These are phyloP conservation scores for Raffaelea deltoideospora DNA, from an alignment of 2,329 filamentous ascomycete genomes.

Conservation along the genomic window DNA sequence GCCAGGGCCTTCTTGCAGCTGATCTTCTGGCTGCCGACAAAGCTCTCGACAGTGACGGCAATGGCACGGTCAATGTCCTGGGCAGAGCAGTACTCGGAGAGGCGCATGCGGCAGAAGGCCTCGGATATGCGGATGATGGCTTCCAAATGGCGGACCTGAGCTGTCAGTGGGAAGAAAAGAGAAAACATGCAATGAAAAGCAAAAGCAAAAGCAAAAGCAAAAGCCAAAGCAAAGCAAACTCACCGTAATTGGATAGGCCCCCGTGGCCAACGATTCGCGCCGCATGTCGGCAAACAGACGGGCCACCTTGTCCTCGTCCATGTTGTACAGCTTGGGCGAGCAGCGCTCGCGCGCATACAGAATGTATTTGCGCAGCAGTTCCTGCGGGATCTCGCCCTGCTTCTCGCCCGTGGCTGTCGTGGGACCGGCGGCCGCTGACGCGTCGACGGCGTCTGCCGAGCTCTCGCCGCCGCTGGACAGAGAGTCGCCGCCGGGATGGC, in stretches of 20 bases:
- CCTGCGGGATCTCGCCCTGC: constrained; percentile 67
- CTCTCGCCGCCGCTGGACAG: constrained; percentile 20
- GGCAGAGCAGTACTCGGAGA: constrained; percentile 86
- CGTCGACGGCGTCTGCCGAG: neutral
- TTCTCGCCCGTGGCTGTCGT: constrained; percentile 15
- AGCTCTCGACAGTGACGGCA: constrained; percentile 89
- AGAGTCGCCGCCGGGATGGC: constrained; percentile 49
- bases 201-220: neutral
- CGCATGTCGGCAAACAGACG: constrained; percentile 93
- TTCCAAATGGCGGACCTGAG: constrained; percentile 85
- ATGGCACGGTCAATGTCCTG: constrained; percentile 95
- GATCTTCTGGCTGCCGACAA: constrained; percentile 91
- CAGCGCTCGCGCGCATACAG: constrained; percentile 84
- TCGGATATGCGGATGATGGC: constrained; percentile 94
- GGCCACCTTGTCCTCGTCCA: constrained; percentile 94
- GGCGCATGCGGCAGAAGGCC: constrained; percentile 90
- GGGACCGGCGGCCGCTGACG: constrained; percentile 7
- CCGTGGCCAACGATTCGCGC: constrained; percentile 79
- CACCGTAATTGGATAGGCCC: constrained; percentile 95
- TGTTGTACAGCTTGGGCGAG: constrained; percentile 85
- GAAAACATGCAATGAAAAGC: neutral
- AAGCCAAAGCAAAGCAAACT: constrained; percentile 20
- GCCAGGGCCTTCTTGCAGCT: constrained; percentile 94
- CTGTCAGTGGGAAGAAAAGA: neutral
- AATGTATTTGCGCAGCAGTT: constrained; percentile 89